A percentile compares a stretch with the other conserved stretches of the same genome.
phyloP scores from a whole-genome alignment of 805 yeast genomes.

The Scheffersomyces lignosus region DNA sequence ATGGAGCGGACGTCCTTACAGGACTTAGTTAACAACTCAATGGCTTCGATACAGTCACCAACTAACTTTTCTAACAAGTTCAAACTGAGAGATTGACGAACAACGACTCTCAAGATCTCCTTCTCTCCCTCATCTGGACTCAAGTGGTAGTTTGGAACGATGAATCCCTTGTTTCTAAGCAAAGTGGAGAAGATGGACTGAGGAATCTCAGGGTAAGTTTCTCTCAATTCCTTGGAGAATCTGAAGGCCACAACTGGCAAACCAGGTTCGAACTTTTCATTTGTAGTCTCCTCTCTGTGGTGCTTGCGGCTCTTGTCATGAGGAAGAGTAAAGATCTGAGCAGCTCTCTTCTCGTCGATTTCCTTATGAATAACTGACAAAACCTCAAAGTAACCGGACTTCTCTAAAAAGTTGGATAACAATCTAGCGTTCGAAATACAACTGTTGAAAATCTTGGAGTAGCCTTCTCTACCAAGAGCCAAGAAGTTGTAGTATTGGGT shows the following conservation, averaged over 20 bases:
- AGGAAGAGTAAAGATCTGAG: constrained; percentile 16
- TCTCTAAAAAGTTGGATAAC: constrained; percentile 59
- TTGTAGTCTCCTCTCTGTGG: constrained; percentile 19
- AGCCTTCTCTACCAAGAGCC: constrained; percentile 73
- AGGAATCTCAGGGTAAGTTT: constrained; percentile 75
- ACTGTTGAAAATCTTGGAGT: constrained; percentile 55
- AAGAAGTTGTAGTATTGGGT: constrained; percentile 85
- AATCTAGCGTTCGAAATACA: constrained; percentile 75
- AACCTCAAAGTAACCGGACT: constrained; percentile 65
- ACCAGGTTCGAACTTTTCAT: constrained; percentile 63
- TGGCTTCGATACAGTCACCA: constrained; percentile 55
- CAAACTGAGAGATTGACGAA: constrained; percentile 66
- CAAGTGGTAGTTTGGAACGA: constrained; percentile 80
- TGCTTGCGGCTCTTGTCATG: constrained; percentile 10
- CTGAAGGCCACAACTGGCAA: constrained; percentile 89
- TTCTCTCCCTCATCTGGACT: constrained; percentile 57
- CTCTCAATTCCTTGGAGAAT: constrained; percentile 57
- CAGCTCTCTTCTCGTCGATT: constrained; percentile 21
- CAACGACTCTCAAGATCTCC: constrained; percentile 85
- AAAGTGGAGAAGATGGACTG: constrained; percentile 72
- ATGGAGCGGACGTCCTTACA: constrained; percentile 39
- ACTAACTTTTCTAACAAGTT: constrained; percentile 39
- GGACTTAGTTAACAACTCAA: constrained; percentile 53
- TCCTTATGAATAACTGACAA: constrained; percentile 77
- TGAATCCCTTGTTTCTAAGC: constrained; percentile 49